Conservation (phyloP, 2,329 filamentous ascomycete species). For the Trichoderma polysporum region DNA sequence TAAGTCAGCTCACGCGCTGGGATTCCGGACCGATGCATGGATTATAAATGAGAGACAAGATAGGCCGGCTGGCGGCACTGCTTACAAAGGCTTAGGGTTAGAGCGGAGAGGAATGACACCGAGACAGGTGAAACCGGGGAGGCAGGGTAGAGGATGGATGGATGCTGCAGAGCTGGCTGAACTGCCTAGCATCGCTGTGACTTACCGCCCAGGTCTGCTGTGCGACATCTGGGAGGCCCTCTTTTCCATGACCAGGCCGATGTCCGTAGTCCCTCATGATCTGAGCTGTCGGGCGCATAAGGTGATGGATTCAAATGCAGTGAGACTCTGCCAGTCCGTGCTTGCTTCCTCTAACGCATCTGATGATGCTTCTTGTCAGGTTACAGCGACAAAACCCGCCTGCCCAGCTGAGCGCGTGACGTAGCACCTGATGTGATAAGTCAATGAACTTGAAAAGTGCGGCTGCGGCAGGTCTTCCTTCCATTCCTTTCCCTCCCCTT, state of each 20-base stretch:
- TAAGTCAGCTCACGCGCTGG: conserved; percentile 4
- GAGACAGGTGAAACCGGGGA: neutral
- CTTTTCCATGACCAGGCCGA: neutral
- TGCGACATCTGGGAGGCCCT: neutral
- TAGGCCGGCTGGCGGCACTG: neutral
- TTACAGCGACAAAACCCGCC: neutral
- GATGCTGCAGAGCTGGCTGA: neutral
- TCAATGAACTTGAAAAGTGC: neutral
- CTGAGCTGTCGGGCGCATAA: neutral
- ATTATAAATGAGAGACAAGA: neutral
- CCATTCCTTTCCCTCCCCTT: neutral
- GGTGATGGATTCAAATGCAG: conserved; percentile 2
- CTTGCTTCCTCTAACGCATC: neutral
- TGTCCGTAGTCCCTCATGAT: neutral
- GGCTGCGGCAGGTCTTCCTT: neutral
- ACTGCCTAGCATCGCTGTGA: neutral
- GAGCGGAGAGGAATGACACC: neutral
- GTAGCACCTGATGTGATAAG: conserved; percentile 7
- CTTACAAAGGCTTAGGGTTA: neutral
- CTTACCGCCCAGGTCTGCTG: neutral
- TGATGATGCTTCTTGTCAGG: conserved; percentile 2
- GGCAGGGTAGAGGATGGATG: neutral
- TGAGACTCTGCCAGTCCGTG: neutral
- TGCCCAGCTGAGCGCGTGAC: conserved; percentile 12
- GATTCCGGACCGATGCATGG: neutral